Percentiles rank a stretch among this genome's conserved stretches.
Evolutionary conservation across 108 stramenopile species (phyloP).

Genomic region (Nitzschia sp.): DNA sequence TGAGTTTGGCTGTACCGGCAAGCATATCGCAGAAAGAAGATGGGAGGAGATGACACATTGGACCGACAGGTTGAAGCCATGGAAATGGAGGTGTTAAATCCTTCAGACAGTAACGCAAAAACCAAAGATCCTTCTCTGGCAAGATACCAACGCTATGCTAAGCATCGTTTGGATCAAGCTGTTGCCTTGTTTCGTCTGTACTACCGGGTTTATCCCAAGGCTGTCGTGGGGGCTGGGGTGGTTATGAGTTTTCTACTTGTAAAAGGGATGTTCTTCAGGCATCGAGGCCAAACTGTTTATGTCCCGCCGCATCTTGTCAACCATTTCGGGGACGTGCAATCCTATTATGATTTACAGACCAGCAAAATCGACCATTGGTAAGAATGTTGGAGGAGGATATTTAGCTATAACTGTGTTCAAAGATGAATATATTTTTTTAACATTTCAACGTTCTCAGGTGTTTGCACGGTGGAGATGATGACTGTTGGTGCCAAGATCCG

Average conservation of each 20-base stretch:
- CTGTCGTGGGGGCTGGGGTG: not conserved
- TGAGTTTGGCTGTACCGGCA: too few relatives aligned
- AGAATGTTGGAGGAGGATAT: not conserved
- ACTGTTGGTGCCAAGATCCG: constrained; percentile 62
- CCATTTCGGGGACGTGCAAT: constrained; percentile 47
- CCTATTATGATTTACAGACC: constrained; percentile 56
- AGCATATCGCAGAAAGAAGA: too few relatives aligned
- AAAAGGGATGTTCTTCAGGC: constrained; percentile 5
- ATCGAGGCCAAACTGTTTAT: constrained; percentile 4
- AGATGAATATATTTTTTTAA: not conserved
- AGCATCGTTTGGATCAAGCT: not conserved
- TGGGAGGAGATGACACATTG: constrained; percentile 5
- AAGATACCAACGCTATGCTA: not conserved
- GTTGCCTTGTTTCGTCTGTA: not conserved
- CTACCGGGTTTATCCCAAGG: constrained; percentile 3
- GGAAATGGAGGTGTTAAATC: constrained; percentile 27
- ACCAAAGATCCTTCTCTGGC: not conserved
- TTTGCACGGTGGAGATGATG: constrained; percentile 43
- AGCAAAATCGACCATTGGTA: constrained; percentile 71
- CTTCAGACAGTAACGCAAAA: not conserved
- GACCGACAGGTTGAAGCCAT: constrained; percentile 2
- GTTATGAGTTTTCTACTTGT: not conserved
- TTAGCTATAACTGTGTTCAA: not conserved
- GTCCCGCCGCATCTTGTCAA: constrained; percentile 22
- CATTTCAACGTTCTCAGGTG: not conserved